Conservation (phyloP, 768 basidiomycete genomes). For the Jaapia argillacea region DNA sequence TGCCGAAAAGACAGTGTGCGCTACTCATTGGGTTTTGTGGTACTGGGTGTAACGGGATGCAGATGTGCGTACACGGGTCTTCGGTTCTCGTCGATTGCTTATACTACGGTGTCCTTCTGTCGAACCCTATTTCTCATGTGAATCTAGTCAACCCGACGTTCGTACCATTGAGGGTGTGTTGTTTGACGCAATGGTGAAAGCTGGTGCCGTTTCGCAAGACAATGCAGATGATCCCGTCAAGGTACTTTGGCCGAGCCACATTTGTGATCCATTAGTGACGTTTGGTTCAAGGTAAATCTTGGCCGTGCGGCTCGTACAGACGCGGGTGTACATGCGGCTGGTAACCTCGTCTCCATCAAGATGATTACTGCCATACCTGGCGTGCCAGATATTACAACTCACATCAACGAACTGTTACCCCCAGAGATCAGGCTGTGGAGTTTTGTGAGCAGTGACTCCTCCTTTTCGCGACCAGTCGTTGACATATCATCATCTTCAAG, state of each 20-base stretch:
- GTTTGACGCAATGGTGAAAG: conserved; percentile 80
- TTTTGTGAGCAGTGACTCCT: conserved; percentile 37
- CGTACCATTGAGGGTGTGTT: conserved; percentile 86
- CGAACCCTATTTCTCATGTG: neutral
- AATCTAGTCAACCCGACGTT: conserved; percentile 56
- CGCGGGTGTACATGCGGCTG: conserved; percentile 94
- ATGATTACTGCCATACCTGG: conserved; percentile 74
- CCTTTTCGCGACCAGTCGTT: neutral
- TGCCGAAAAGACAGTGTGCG: conserved; percentile 81
- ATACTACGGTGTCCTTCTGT: neutral
- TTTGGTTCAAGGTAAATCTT: conserved; percentile 53
- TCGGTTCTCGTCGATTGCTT: neutral
- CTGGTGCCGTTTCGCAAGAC: conserved; percentile 90
- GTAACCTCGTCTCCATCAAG: conserved; percentile 88
- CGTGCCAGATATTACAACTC: conserved; percentile 54
- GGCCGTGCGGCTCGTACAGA: conserved; percentile 91
- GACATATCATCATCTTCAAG: conserved; percentile 24
- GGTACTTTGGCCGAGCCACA: conserved; percentile 30
- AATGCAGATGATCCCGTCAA: conserved; percentile 89
- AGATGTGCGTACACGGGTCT: conserved; percentile 72
- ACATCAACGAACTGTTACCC: conserved; percentile 83
- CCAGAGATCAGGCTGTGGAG: conserved; percentile 91
- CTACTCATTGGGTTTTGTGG: conserved; percentile 88
- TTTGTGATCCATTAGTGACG: neutral
- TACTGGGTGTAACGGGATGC: conserved; percentile 89